Base-by-base conservation (phyloP, 352 stramenopile species). In the Phytophthora syringae region DNA sequence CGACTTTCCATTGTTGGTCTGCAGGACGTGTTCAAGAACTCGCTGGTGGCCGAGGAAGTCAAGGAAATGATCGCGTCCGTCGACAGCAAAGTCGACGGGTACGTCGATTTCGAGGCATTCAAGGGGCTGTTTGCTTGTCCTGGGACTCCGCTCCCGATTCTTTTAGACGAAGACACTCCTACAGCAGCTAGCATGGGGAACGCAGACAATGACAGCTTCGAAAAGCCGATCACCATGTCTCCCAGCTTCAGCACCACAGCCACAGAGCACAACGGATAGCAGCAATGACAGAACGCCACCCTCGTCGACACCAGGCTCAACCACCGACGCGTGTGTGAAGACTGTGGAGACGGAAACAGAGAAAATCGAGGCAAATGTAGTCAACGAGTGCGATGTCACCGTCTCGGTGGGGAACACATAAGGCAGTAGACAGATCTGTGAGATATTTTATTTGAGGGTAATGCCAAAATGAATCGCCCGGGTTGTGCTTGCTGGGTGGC, bases 101-200 rank as follows among this genome's bases (percentile, higher is more conserved):
- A 72, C 39, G 94, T 98, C 32, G 86, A 89, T 44, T 98, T 93
- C 69, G 84, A 97, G 37, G 89, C 97, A 48, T 98, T 98, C 66
- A 68, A 97, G 45, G 76, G 80, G 7, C 70, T 94, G 11, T 92
- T 93, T 45, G 45, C 69, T 51, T 69, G 68, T 22, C 63, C 78
- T 20, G 69, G 47, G 15, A 63, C 72, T 16, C 62, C 76, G 7
- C 56, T 86, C 2, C 57, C 67, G 7, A 74, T 79, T 25, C 74
- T 87, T 5, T 52, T 69, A 3, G 78, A 88, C 52, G 71, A 82
- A 42, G 68, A 61, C 21, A 44, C 39, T 10, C 65, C 65, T 5
- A 66, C 49, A n/a, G 57, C 50, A 11, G n/a, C n/a, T n/a, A n/a
- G n/a, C n/a, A n/a, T n/a, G n/a, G 52, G 40, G n/a, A 28, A 65